These are phyloP conservation scores for Fusarium continuum DNA, from an alignment of 2,329 filamentous ascomycete species.

Conservation along the genomic window DNA sequence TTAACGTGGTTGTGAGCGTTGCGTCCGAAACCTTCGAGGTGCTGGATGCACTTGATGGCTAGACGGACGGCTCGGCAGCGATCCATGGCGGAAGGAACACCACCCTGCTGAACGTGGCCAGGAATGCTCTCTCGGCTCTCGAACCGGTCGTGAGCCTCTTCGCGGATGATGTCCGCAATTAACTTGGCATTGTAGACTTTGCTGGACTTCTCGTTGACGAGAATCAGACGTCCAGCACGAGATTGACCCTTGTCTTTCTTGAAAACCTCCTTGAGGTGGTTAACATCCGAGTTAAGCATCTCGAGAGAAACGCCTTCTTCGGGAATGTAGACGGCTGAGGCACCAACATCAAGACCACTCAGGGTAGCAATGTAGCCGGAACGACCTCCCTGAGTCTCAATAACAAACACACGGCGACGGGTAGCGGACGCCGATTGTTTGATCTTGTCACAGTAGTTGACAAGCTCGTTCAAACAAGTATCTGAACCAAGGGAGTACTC, in stretches of 20 bases:
- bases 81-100: conserved; percentile 94
- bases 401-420: conserved; percentile 92
- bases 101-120: conserved; percentile 94
- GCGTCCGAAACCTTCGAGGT: conserved; percentile 80
- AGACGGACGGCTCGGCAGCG: conserved; percentile 90
- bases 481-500: conserved; percentile 98
- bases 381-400: conserved; percentile 95
- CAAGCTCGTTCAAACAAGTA: conserved; percentile 94
- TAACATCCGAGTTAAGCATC: conserved; percentile 91
- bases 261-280: conserved; percentile 87
- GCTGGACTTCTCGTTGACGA: conserved; percentile 96
- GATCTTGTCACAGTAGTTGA: conserved; percentile 96
- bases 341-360: conserved; percentile 90
- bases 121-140: conserved; percentile 92
- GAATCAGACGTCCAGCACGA: conserved; percentile 89
- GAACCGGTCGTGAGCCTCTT: conserved; percentile 90
- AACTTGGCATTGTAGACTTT: conserved; percentile 91
- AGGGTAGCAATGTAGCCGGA: conserved; percentile 94
- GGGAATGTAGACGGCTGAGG: conserved; percentile 92
- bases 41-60: conserved; percentile 93
- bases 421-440: conserved; percentile 96
- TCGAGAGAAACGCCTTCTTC: conserved; percentile 95
- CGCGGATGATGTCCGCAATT: conserved; percentile 94
- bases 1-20: conserved; percentile 73
- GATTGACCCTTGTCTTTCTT: conserved; percentile 85